Percentiles rank a stretch among this genome's conserved stretches.
Conservation (phyloP, 768 basidiomycete genomes). For the Kondoa subrosea region DNA sequence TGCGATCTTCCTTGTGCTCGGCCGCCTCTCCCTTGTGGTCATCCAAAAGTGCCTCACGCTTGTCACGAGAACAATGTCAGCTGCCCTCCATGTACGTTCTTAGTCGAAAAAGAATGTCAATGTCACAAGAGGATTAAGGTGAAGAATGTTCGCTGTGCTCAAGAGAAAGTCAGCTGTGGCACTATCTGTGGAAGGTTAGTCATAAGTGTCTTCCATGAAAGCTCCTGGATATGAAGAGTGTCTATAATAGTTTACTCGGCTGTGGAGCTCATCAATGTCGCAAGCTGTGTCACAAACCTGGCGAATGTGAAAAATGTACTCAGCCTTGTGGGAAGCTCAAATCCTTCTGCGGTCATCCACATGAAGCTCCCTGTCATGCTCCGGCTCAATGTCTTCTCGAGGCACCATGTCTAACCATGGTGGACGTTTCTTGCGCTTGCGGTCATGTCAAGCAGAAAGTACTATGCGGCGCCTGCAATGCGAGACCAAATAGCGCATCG, state of each 20-base stretch:
- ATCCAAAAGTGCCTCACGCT: conserved; percentile 54
- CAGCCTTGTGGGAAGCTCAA: conserved; percentile 64
- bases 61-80: conserved; percentile 56
- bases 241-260: conserved; percentile 48
- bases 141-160: conserved; percentile 64
- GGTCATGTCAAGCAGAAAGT: conserved; percentile 59
- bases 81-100: conserved; percentile 76
- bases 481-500: conserved; percentile 38
- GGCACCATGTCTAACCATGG: conserved; percentile 52
- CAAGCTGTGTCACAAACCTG: conserved; percentile 55
- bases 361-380: conserved; percentile 72
- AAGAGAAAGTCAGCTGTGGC: conserved; percentile 75
- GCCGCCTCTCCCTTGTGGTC: conserved; percentile 60
- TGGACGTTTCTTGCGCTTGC: conserved; percentile 62
- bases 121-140: conserved; percentile 68
- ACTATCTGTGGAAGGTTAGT: conserved; percentile 56
- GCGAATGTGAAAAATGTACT: conserved; percentile 59
- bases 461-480: conserved; percentile 47
- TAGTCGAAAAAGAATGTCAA: conserved; percentile 63
- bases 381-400: conserved; percentile 68
- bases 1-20: conserved; percentile 67
- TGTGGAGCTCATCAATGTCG: conserved; percentile 88
- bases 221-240: too few relatives aligned
- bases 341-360: conserved; percentile 48
- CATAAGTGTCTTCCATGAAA: too few relatives aligned